Evolutionary conservation across 345 rosid genomes (phyloP).

Genomic region (Melaleuca quinquenervia): DNA sequence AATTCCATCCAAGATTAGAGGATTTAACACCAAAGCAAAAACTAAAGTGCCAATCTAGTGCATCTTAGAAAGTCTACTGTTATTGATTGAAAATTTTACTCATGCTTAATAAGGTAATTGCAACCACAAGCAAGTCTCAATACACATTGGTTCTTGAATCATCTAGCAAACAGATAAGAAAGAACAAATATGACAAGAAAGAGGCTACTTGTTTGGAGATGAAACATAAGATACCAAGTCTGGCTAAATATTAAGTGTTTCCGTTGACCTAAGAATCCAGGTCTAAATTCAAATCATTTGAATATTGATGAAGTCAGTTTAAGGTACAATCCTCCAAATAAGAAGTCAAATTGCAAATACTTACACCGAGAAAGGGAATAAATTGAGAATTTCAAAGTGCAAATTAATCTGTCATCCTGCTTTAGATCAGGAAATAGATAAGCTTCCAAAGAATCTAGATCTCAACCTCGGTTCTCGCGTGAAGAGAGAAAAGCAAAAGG

Average conservation of each 20-base stretch:
- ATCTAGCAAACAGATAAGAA: background rate
- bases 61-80: background rate
- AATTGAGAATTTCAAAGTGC: background rate
- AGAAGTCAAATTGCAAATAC: background rate
- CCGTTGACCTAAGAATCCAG: background rate
- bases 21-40: background rate
- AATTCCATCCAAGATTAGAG: background rate
- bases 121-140: background rate
- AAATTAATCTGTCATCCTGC: fast-evolving
- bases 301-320: background rate
- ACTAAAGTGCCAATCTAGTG: background rate
- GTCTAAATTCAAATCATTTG: background rate
- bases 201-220: background rate
- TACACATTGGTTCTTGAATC: background rate
- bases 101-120: background rate
- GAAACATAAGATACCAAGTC: background rate
- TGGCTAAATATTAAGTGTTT: background rate
- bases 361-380: background rate
- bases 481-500: background rate
- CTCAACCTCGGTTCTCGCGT: background rate
- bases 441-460: background rate
- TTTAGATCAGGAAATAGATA: background rate
- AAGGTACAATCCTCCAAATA: background rate
- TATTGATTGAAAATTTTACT: background rate
- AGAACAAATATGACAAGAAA: background rate